These are phyloP conservation scores for Aspergillus sp. DNA, from an alignment of 2,329 filamentous ascomycete species.

Conservation along the genomic window DNA sequence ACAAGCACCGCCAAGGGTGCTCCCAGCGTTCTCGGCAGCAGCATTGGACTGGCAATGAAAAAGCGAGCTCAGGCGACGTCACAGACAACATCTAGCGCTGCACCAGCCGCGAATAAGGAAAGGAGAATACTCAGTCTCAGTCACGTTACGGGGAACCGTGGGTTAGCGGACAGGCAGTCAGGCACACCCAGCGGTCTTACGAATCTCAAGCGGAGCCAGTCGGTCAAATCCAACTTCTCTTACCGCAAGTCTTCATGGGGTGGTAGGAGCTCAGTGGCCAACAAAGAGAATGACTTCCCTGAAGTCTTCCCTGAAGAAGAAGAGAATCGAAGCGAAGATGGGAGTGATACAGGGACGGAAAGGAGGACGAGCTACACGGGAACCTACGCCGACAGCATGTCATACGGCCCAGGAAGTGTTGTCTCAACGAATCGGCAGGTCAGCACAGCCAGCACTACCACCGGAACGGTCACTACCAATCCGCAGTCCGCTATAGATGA, in stretches of 20 bases:
- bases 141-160: slow-evolving; percentile 76
- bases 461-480: slow-evolving; percentile 29
- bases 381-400: slow-evolving; percentile 44
- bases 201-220: slow-evolving; percentile 74
- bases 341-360: slow-evolving; percentile 53
- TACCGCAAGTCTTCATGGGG: slow-evolving; percentile 71
- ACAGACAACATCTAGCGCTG: slow-evolving; percentile 43
- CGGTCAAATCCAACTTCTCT: slow-evolving; percentile 64
- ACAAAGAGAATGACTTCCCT: slow-evolving; percentile 58
- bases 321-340: slow-evolving; percentile 47
- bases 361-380: slow-evolving; percentile 45
- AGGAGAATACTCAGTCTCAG: slow-evolving; percentile 87
- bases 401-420: slow-evolving; percentile 40
- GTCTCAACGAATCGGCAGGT: slow-evolving; percentile 39
- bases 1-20: slow-evolving; percentile 35
- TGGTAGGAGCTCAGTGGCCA: slow-evolving; percentile 45
- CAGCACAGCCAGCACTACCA: slow-evolving; percentile 43
- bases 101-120: slow-evolving; percentile 53
- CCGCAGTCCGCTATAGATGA: slow-evolving; percentile 26
- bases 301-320: slow-evolving; percentile 63
- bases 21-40: slow-evolving; percentile 40
- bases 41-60: slow-evolving; percentile 50
- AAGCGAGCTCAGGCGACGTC: slow-evolving; percentile 50
- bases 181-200: slow-evolving; percentile 45
- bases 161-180: slow-evolving; percentile 32